phyloP scores from a whole-genome alignment of 2,329 filamentous ascomycete genomes.

The Curvularia lunata region DNA sequence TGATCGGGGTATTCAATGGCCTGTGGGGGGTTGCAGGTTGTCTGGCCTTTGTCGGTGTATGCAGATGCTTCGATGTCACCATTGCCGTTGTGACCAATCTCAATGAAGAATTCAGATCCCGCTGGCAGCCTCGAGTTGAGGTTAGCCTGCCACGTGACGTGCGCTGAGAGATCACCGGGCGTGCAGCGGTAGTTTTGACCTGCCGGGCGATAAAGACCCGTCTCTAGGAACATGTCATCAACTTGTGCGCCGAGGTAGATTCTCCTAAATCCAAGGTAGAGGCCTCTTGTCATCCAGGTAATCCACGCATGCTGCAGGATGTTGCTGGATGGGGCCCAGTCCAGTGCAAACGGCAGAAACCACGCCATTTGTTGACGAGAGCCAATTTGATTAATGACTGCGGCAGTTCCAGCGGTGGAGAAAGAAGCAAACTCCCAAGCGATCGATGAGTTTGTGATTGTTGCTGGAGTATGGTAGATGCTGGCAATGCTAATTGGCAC shows the following conservation, averaged over 20 bases:
- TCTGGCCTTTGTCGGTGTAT: conserved; percentile 31
- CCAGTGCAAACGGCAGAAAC: conserved; percentile 62
- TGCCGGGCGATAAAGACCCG: conserved; percentile 52
- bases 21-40: conserved; percentile 37
- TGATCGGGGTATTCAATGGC: conserved; percentile 51
- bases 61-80: conserved; percentile 46
- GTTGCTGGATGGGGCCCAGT: conserved; percentile 62
- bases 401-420: conserved; percentile 59
- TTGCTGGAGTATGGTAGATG: conserved; percentile 66
- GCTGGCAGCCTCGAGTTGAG: conserved; percentile 43
- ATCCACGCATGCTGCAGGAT: conserved; percentile 68
- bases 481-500: conserved; percentile 41
- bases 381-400: conserved; percentile 65
- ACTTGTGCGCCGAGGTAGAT: conserved; percentile 64
- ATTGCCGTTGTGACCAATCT: conserved; percentile 50
- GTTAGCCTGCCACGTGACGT: conserved; percentile 39
- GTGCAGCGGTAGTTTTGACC: conserved; percentile 58
- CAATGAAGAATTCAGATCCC: conserved; percentile 47
- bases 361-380: conserved; percentile 67
- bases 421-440: conserved; percentile 60
- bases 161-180: conserved; percentile 38
- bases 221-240: conserved; percentile 67
- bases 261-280: conserved; percentile 64
- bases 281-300: conserved; percentile 65
- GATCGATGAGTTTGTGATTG: conserved; percentile 59